Conservation (phyloP, 345 rosid species). For the Punica granatum region DNA sequence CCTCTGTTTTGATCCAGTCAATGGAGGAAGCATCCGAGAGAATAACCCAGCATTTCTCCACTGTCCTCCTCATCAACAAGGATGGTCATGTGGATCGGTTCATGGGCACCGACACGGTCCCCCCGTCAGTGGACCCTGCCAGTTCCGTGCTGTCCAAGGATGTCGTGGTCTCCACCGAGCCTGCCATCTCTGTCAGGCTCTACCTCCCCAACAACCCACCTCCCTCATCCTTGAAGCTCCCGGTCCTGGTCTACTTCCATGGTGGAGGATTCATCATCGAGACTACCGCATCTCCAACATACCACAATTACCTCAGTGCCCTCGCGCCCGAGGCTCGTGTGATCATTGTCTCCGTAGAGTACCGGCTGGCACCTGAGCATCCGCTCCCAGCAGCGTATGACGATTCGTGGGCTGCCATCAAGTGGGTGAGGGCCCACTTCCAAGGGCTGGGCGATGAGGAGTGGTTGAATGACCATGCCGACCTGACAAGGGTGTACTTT, state of each 20-base stretch:
- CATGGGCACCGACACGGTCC: conserved; percentile 15
- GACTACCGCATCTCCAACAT: conserved; percentile 13
- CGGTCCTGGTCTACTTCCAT: conserved; percentile 32
- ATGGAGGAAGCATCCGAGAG: conserved; percentile 4
- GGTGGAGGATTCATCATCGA: conserved; percentile 31
- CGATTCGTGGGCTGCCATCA: conserved; percentile 35
- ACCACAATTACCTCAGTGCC: conserved; percentile 16
- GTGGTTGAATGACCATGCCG: conserved; percentile 29
- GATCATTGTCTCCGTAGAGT: conserved; percentile 26
- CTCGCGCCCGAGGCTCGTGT: conserved; percentile 18
- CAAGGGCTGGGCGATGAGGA: conserved; percentile 19
- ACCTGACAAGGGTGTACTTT: conserved; percentile 18
- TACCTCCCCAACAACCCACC: conserved; percentile 17
- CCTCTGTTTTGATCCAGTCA: too few relatives aligned
- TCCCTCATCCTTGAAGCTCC: conserved; percentile 15
- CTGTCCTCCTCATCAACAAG: conserved; percentile 17
- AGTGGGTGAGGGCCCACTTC: conserved; percentile 30
- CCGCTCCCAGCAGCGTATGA: conserved; percentile 26
- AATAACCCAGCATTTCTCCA: conserved; percentile 15
- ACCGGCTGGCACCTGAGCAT: conserved; percentile 32
- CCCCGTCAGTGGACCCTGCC: conserved; percentile 11
- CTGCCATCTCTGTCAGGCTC: conserved; percentile 19
- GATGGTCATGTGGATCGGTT: conserved; percentile 29
- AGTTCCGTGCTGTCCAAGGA: conserved; percentile 29
- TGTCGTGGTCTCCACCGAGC: conserved; percentile 12